Evolutionary conservation across 2,329 filamentous ascomycete species (phyloP).

Genomic region (Apiospora marii): DNA sequence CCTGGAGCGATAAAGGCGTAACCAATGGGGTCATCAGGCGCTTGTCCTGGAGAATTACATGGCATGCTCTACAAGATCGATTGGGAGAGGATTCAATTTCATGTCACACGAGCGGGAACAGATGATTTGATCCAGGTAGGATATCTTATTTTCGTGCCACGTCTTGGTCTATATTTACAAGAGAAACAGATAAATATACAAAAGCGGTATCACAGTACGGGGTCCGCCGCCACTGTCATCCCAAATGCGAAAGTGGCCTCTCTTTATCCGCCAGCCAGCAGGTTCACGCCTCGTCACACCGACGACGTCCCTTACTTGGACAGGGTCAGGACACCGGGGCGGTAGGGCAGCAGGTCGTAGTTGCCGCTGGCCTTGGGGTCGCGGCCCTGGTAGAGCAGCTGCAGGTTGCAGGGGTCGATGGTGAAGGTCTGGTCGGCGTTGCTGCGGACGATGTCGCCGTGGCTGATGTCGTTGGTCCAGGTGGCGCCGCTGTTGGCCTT

Average conservation of each 20-base stretch:
- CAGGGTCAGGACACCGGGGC: slow-evolving; percentile 62
- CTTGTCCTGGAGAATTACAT: not conserved
- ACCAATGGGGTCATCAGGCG: no score
- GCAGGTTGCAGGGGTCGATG: slow-evolving; percentile 69
- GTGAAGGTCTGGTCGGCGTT: slow-evolving; percentile 68
- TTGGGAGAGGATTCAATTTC: not conserved
- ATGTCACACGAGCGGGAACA: not conserved
- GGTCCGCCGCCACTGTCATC: not conserved
- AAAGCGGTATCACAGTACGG: not conserved
- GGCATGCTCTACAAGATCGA: not conserved
- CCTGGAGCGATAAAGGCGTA: no score
- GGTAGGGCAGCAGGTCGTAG: slow-evolving; percentile 62
- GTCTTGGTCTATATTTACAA: slow-evolving; percentile 1
- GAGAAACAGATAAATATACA: slow-evolving; percentile 5
- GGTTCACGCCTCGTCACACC: not conserved
- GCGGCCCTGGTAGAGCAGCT: slow-evolving; percentile 70
- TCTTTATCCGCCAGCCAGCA: not conserved
- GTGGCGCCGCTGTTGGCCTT: slow-evolving; percentile 69
- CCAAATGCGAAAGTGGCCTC: not conserved
- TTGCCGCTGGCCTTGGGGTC: slow-evolving; percentile 49
- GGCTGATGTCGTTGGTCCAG: slow-evolving; percentile 74
- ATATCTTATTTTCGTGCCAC: not conserved
- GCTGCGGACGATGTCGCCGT: slow-evolving; percentile 67
- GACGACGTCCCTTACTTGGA: not conserved
- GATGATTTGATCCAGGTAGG: not conserved